Base-by-base conservation (phyloP, 805 yeast genomes). In the Nakazawaea ernobii region DNA sequence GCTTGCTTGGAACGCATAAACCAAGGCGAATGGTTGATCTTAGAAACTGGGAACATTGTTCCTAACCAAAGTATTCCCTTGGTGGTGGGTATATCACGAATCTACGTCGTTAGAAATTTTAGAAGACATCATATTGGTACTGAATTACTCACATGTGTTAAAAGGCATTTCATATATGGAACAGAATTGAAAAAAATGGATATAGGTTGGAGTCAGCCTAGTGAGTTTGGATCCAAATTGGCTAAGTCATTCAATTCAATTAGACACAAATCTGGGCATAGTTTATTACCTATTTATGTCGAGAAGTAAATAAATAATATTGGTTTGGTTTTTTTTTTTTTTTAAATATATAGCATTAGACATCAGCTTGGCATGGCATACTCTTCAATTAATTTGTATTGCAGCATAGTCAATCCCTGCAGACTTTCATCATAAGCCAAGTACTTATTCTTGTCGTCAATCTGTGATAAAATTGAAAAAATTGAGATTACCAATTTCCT, bases 171-270 rank as follows among this genome's bases (percentile, higher is more conserved):
- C 24, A 62, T 81, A 1, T 77, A 76, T 55, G 88, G 87, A 0
- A 56, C 74, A 47, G 43, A 24, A 0, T 53, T 82, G 11, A 61
- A 63, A 2, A 73, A 62, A 48, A 53, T 51, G 13, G 72, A 77
- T 49, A 59, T 84, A 15, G 86, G 81, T 1, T 84, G 87, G 78
- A 80, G 87, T 39, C 92, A 84, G 59, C 90, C 91, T 0, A 79
- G 86, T 49, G 75, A 70, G 43, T 70, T 74, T 49, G 92, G 92
- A 0, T 79, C 80, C 1, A 69, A 72, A 48, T 66, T 84, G 30
- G 88, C 90, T 0, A 60, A 59, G 32, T 63, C 58, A 29, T 83
- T 77, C 56, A 81, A 79, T 56, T 80, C 84, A 0, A 76, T 74
- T 1, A 60, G 49, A 27, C 88, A 83, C 57, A 74, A 71, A 48